Evolutionary conservation across 2,329 filamentous ascomycete genomes (phyloP), one percentile per base, ranked within the genome.

Genomic region (Phoma herbarum): DNA sequence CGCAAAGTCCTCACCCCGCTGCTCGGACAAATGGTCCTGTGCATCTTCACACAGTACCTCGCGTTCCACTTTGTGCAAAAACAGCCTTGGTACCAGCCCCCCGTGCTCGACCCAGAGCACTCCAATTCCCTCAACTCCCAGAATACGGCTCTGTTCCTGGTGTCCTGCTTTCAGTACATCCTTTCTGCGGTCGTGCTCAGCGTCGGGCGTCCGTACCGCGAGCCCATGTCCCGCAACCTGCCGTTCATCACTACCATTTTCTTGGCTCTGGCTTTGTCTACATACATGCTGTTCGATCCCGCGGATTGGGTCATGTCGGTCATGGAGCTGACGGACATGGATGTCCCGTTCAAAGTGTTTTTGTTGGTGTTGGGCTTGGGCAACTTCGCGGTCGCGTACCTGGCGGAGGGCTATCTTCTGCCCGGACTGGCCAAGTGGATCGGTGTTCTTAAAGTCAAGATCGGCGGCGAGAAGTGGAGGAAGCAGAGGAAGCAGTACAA

Each of bases 121-220:
- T 90, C 90, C 23, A 96, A 95, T 73, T 90, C 93, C 52, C 85
- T 90, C 69, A 98, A 98, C 77, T 97, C 92, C 10, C 91, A 98
- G 70, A 98, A 99, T 71, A 97, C 94, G 0, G 88, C 90, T 0
- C 81, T 99, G 1, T 99, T 99, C 80, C 80, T 98, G 28, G 83
- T 93, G 5, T 96, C 91, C 1, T 97, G 93, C 75, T 98, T 93
- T 71, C 93, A 98, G 75, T 99, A 99, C 76, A 96, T 96, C 35
- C 83, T 97, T 22, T 91, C 92, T 0, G 95, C 92, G 4, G 84
- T 98, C 37, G 90, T 98, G 1, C 83, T 99, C 28, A 96, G 90
- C 68, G 92, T 95, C n/a, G 96, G 95, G 1, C 88, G 86, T 31
- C 95, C 95, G 0, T 99, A 97, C 80, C 85, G 95, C 52, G 90